A percentile compares a stretch with the other conserved stretches of the same genome.
Evolutionary conservation across 257 asterid genomes (phyloP).

Genomic region (Knoxia roxburghii): DNA sequence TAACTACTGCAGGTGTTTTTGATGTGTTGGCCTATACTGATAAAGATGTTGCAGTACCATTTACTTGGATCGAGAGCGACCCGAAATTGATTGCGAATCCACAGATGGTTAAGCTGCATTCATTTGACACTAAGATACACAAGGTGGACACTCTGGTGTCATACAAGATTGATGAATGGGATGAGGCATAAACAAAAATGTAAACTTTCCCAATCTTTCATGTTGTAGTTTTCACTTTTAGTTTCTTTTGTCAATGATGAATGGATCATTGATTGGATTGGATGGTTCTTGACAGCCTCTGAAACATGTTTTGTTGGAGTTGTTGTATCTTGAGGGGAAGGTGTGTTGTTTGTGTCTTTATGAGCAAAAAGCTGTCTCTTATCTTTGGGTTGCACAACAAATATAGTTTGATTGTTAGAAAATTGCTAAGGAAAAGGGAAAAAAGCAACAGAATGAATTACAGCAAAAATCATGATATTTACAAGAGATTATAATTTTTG

Average conservation of each 20-base stretch:
- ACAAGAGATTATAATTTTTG: no score
- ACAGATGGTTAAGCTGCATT: slow-evolving; percentile 89
- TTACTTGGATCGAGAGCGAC: slow-evolving; percentile 95
- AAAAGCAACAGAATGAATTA: no score
- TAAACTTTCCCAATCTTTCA: neutral
- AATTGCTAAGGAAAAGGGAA: no score
- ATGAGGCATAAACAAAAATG: slow-evolving; percentile 29
- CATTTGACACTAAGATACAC: slow-evolving; percentile 97
- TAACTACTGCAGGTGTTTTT: slow-evolving; percentile 49
- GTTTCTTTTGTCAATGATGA: slow-evolving; percentile 5
- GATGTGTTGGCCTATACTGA: slow-evolving; percentile 90
- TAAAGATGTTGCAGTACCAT: slow-evolving; percentile 69
- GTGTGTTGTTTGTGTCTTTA: no score
- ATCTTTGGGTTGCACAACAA: no score
- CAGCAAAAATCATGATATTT: no score
- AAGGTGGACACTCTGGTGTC: slow-evolving; percentile 92
- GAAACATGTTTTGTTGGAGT: no score
- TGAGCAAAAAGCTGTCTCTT: no score
- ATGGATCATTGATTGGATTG: neutral
- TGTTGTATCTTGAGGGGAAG: no score
- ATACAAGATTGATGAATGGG: slow-evolving; percentile 87
- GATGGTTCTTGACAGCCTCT: neutral
- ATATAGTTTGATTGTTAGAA: neutral
- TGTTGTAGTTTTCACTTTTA: neutral
- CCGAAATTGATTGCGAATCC: slow-evolving; percentile 91